These are phyloP conservation scores for Sclerotinia nivalis DNA, from an alignment of 2,329 filamentous ascomycete species.

Conservation along the genomic window DNA sequence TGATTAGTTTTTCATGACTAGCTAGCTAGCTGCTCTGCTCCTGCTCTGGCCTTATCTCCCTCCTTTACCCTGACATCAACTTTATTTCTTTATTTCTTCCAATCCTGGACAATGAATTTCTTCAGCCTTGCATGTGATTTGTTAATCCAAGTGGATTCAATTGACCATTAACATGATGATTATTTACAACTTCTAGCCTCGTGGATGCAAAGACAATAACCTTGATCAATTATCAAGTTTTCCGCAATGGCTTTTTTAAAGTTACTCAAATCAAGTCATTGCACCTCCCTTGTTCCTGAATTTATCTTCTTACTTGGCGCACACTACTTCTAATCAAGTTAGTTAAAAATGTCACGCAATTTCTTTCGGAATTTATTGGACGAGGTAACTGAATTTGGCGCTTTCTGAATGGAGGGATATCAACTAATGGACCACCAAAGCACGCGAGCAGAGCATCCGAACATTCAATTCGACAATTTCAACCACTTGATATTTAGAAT, in stretches of 20 bases:
- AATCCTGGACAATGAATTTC: neutral
- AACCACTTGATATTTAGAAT: neutral
- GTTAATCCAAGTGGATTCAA: slow-evolving; percentile 6
- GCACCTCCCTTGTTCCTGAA: neutral
- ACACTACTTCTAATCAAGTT: neutral
- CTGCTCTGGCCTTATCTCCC: neutral
- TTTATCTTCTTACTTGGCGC: neutral
- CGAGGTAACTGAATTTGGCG: neutral
- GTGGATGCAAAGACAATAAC: slow-evolving; percentile 5
- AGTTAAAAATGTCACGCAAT: slow-evolving; percentile 4
- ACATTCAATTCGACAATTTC: slow-evolving; percentile 9
- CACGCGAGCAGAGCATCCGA: slow-evolving; percentile 9
- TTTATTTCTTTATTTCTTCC: neutral
- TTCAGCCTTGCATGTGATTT: slow-evolving; percentile 22
- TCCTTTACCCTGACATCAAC: neutral
- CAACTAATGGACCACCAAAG: neutral
- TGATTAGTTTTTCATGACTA: neutral
- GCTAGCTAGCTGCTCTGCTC: too few relatives aligned
- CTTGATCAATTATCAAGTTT: neutral
- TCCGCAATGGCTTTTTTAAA: neutral
- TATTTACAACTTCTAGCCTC: slow-evolving; percentile 12
- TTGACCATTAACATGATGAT: slow-evolving; percentile 6
- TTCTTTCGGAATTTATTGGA: slow-evolving; percentile 1
- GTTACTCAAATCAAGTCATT: slow-evolving; percentile 10
- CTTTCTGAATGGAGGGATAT: slow-evolving; percentile 6